Conservation (phyloP, 23 red algal genomes). For the Gracilariopsis chorda region DNA sequence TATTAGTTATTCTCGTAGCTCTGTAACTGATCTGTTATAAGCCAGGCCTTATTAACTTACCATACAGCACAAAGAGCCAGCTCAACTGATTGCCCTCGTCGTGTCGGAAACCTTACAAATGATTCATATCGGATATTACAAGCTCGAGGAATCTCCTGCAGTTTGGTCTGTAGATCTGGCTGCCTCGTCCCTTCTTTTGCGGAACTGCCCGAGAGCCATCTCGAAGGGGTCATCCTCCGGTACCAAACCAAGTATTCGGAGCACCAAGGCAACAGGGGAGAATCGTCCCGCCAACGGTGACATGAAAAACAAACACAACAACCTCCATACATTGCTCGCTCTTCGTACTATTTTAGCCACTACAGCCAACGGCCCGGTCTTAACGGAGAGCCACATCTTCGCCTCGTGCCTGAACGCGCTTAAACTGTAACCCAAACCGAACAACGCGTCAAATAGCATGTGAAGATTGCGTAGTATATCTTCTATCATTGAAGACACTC, state of each 20-base stretch:
- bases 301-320: slow-evolving; percentile 44
- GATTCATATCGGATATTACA: too few relatives aligned
- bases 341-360: not conserved
- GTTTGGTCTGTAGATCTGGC: too few relatives aligned
- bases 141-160: too few relatives aligned
- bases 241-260: slow-evolving; percentile 54
- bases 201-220: not conserved
- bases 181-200: not conserved
- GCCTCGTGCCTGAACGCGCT: slow-evolving; percentile 36
- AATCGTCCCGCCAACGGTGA: slow-evolving; percentile 56
- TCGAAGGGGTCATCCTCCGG: slow-evolving; percentile 26
- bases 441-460: slow-evolving; percentile 79
- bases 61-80: too few relatives aligned
- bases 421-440: slow-evolving; percentile 53
- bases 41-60: too few relatives aligned
- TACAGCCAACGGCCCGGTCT: slow-evolving; percentile 13
- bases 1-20: too few relatives aligned
- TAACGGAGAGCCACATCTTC: slow-evolving; percentile 39
- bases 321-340: slow-evolving; percentile 5
- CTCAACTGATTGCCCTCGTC: too few relatives aligned
- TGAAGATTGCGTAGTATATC: slow-evolving; percentile 94
- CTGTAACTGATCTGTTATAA: too few relatives aligned
- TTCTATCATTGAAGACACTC: slow-evolving; percentile 91
- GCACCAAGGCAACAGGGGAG: slow-evolving; percentile 42
- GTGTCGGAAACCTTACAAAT: too few relatives aligned